Percentiles rank a stretch among this genome's conserved stretches.
These are phyloP conservation scores for Tetrapisispora iriomotensis DNA, from an alignment of 805 yeast species.

Conservation along the genomic window DNA sequence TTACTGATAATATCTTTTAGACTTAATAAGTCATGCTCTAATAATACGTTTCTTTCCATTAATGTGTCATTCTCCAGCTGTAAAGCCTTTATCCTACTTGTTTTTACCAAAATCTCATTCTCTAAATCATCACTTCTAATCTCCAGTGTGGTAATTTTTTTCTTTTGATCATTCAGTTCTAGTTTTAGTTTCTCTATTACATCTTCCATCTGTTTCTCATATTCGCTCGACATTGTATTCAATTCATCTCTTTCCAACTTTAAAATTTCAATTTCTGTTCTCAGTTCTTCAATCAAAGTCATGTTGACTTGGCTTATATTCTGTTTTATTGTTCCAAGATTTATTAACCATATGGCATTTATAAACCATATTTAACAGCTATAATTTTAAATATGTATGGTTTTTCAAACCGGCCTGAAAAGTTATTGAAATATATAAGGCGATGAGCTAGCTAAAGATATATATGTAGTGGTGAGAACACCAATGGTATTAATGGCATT, in stretches of 20 bases:
- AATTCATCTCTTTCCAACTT: conserved; percentile 12
- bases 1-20: conserved; percentile 3
- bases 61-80: conserved; percentile 10
- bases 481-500: no score
- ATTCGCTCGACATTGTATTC: conserved; percentile 13
- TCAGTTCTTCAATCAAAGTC: conserved; percentile 5
- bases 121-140: conserved; percentile 16
- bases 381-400: no score
- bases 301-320: not conserved
- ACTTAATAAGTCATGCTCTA: conserved; percentile 15
- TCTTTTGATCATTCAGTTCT: not conserved
- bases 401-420: no score
- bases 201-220: conserved; percentile 15
- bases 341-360: not conserved
- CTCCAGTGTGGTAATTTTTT: conserved; percentile 9
- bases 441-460: no score
- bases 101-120: conserved; percentile 9
- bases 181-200: conserved; percentile 5
- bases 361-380: no score
- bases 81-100: conserved; percentile 4
- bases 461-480: no score
- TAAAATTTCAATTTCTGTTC: conserved; percentile 8
- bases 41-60: conserved; percentile 14
- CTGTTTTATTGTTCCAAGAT: not conserved
- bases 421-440: no score